Percentiles rank a stretch among this genome's conserved stretches.
phyloP scores from a whole-genome alignment of 805 yeast genomes.

The Candida nanaspora region DNA sequence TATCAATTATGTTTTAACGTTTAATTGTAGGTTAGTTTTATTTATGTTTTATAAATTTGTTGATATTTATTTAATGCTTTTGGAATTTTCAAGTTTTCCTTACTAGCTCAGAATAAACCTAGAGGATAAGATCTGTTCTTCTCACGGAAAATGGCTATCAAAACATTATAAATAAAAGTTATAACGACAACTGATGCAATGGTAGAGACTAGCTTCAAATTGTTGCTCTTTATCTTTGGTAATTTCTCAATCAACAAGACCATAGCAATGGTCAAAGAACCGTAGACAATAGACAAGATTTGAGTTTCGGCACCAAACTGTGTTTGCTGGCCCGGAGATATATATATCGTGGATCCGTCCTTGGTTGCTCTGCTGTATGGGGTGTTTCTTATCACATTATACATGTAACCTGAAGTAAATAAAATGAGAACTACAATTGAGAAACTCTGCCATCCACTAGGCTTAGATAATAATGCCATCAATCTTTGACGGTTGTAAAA shows the following conservation, averaged over 20 bases:
- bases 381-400: constrained; percentile 71
- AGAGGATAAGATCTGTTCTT: constrained; percentile 79
- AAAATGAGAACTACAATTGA: constrained; percentile 59
- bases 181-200: constrained; percentile 35
- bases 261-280: constrained; percentile 52
- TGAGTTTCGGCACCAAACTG: constrained; percentile 91
- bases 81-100: too few relatives aligned
- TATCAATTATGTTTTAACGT: too few relatives aligned
- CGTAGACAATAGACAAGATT: constrained; percentile 68
- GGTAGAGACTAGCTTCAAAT: constrained; percentile 43
- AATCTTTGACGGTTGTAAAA: constrained; percentile 28
- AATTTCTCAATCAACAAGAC: constrained; percentile 53
- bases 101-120: constrained; percentile 41
- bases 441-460: constrained; percentile 64
- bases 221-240: constrained; percentile 39
- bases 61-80: too few relatives aligned
- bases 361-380: constrained; percentile 47
- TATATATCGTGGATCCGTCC: constrained; percentile 31
- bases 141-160: constrained; percentile 57
- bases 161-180: constrained; percentile 53
- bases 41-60: too few relatives aligned
- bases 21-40: too few relatives aligned
- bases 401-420: constrained; percentile 90
- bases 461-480: constrained; percentile 35
- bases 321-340: constrained; percentile 54